Percentiles rank a stretch among this genome's conserved stretches.
These are phyloP conservation scores for Aspergillus persii DNA, from an alignment of 2,329 filamentous ascomycete species.

Conservation along the genomic window DNA sequence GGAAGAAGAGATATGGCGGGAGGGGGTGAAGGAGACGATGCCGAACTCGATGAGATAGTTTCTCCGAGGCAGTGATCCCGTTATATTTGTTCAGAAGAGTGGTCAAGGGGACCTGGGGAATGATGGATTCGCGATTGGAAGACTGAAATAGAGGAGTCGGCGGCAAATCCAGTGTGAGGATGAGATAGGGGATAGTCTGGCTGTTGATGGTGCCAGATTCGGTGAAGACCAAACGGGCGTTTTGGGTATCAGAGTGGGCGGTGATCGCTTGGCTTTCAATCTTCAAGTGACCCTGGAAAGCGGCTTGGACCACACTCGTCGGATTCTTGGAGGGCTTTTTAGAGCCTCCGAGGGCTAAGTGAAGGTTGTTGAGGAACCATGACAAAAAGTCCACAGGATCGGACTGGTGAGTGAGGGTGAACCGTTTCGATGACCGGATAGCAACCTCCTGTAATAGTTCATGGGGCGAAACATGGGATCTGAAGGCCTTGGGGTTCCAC, in stretches of 20 bases:
- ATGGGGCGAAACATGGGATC: conserved; percentile 93
- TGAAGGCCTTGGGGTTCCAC: conserved; percentile 96
- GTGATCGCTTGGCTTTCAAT: conserved; percentile 94
- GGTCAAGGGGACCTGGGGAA: conserved; percentile 72
- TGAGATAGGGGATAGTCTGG: conserved; percentile 76
- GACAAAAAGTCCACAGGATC: conserved; percentile 95
- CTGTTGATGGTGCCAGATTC: conserved; percentile 79
- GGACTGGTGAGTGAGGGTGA: conserved; percentile 84
- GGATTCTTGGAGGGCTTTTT: conserved; percentile 70
- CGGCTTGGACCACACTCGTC: conserved; percentile 77
- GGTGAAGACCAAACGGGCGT: conserved; percentile 87
- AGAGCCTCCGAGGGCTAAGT: conserved; percentile 85
- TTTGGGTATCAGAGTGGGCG: conserved; percentile 74
- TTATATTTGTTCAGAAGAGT: conserved; percentile 90
- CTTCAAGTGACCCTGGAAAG: conserved; percentile 89
- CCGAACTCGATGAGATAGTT: conserved; percentile 80
- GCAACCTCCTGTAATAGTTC: conserved; percentile 95
- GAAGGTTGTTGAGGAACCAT: conserved; percentile 96
- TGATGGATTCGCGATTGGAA: conserved; percentile 91
- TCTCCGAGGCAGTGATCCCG: conserved; percentile 80
- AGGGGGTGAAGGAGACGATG: conserved; percentile 88
- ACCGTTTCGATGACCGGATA: conserved; percentile 84
- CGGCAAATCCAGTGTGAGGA: conserved; percentile 90
- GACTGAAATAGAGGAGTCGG: conserved; percentile 94
- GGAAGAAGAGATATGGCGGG: conserved; percentile 86